Evolutionary conservation across 177 flowering plant species (phyloP), one percentile per base, ranked within the genome.

Genomic region (Telopea speciosissima): DNA sequence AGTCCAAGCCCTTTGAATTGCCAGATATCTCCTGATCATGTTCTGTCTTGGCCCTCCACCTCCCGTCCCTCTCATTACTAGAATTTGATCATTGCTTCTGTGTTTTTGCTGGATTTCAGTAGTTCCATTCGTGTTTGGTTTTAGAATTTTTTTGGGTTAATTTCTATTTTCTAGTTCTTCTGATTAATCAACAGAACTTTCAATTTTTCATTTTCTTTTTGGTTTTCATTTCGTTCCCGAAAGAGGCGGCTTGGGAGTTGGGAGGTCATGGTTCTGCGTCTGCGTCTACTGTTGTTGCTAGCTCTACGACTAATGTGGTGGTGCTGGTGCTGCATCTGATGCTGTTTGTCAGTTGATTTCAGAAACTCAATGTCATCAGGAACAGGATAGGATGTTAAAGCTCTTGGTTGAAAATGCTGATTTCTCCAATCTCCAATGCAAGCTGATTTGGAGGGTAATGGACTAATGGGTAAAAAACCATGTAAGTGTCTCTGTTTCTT

Each of bases 11-110:
- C 73, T 23, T 24, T 79, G 67, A 79, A 67, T 66, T 76, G 83
- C 72, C 83, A 79, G 64, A 65, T 80, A 7, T 42, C 83, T n/a
- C 68, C 72, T n/a, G 26, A 77, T n/a, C n/a, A 78, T 56, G 76
- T 66, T 6, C 60, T 81, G 73, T 74, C 73, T 2, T 83, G 86
- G 86, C 65, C 70, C 8, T 69, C 79, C 24, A 24, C 79, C 17
- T 72, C 80, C 36, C 81, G 81, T 24, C 71, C 78, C 21, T 74
- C 81, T 67, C 61, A 22, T 23, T 63, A 17, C 22, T 24, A 28
- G 23, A 9, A 10, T 21, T 58, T 5, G n/a, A 58, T 58, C 24
- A 14, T 17, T 58, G 6, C 22, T 58, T 49, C 10, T 44, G 3
- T 44, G 3, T 13, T 45, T 49, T 49, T 0, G 54, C 61, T 58